These are phyloP conservation scores for Sordariomycetes sp. DNA, from an alignment of 2,329 filamentous ascomycete genomes.

Conservation along the genomic window DNA sequence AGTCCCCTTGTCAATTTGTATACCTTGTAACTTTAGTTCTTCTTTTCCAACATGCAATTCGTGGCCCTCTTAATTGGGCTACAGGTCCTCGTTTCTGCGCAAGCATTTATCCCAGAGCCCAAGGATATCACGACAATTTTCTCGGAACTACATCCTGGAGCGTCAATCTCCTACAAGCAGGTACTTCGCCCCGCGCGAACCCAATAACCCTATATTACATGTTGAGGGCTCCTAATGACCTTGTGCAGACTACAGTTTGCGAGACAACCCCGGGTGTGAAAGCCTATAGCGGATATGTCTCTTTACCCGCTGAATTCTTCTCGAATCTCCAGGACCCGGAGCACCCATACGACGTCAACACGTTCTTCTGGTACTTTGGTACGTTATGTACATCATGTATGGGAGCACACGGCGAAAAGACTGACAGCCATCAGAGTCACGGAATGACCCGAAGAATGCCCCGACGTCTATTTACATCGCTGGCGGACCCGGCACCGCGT, in stretches of 20 bases:
- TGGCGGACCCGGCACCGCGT: slow-evolving; percentile 52
- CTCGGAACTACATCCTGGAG: slow-evolving; percentile 8
- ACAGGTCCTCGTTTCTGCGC: neutral
- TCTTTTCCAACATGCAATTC: neutral
- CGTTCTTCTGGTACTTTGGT: slow-evolving; percentile 36
- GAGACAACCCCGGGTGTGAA: slow-evolving; percentile 17
- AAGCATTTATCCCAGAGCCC: neutral
- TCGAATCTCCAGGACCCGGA: slow-evolving; percentile 12
- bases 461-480: slow-evolving; percentile 44
- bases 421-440: slow-evolving; percentile 1
- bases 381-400: neutral
- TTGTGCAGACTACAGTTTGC: slow-evolving; percentile 21
- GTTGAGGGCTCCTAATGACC: neutral
- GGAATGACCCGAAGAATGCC: slow-evolving; percentile 15
- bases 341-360: slow-evolving; percentile 2
- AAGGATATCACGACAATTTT: neutral
- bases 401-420: neutral
- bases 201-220: neutral
- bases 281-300: slow-evolving; percentile 40
- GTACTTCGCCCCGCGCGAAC: slow-evolving; percentile 1
- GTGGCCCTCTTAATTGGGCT: neutral
- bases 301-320: slow-evolving; percentile 12
- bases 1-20: neutral
- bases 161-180: slow-evolving; percentile 12
- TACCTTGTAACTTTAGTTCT: neutral